These are phyloP conservation scores for Ophiostoma populinum DNA, from an alignment of 2,329 filamentous ascomycete genomes.

Conservation along the genomic window DNA sequence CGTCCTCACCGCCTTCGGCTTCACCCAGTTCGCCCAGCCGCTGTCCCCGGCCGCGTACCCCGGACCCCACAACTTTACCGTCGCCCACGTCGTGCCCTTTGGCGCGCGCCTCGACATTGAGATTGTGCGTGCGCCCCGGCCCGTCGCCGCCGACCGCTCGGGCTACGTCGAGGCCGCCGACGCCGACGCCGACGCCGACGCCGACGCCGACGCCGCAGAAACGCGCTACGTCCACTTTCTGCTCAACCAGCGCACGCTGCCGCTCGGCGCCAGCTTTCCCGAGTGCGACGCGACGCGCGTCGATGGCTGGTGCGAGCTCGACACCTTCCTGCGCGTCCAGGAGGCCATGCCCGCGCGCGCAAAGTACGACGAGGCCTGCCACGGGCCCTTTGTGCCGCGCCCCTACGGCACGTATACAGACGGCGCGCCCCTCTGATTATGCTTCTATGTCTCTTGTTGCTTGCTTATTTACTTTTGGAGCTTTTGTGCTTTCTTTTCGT, in stretches of 20 bases:
- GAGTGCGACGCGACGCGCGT: slow-evolving; percentile 43
- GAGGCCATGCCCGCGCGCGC: slow-evolving; percentile 39
- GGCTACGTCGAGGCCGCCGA: slow-evolving; percentile 27
- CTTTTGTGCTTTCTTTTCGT: neutral
- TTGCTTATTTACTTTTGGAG: neutral
- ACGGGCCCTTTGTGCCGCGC: slow-evolving; percentile 33
- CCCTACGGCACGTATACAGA: slow-evolving; percentile 32
- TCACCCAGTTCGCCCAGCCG: slow-evolving; percentile 47
- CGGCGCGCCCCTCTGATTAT: slow-evolving; percentile 26
- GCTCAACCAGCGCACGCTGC: slow-evolving; percentile 56
- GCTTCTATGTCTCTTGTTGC: neutral
- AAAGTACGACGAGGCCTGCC: slow-evolving; percentile 48
- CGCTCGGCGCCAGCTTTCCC: slow-evolving; percentile 46
- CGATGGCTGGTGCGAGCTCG: slow-evolving; percentile 64
- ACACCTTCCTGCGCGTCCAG: slow-evolving; percentile 47
- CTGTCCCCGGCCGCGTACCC: slow-evolving; percentile 39
- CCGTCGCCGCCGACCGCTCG: slow-evolving; percentile 36
- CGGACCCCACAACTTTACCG: slow-evolving; percentile 42
- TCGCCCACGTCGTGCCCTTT: slow-evolving; percentile 54
- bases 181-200: slow-evolving; percentile 23
- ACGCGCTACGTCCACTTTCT: slow-evolving; percentile 60
- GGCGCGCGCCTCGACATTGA: slow-evolving; percentile 59
- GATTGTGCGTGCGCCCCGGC: slow-evolving; percentile 48
- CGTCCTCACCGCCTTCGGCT: slow-evolving; percentile 54
- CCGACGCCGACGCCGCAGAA: slow-evolving; percentile 23